A percentile compares a stretch with the other conserved stretches of the same genome.
Conservation (phyloP, 2,329 filamentous ascomycete genomes). For the Microcera coccophila region DNA sequence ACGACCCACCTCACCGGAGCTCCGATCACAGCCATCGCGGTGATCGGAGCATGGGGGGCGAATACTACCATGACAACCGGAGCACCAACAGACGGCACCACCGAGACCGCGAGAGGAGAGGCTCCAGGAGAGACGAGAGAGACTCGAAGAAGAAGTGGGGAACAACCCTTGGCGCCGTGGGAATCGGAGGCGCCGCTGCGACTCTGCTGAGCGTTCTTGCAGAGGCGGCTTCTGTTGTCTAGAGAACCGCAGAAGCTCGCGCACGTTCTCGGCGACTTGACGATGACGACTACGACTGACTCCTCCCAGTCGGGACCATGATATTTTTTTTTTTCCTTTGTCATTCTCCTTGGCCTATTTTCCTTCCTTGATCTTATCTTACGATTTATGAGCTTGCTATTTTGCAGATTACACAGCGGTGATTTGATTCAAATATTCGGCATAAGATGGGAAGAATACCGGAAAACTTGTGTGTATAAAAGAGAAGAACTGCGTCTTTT, state of each 20-base stretch:
- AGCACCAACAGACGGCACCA: constrained; percentile 34
- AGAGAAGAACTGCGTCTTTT: too few relatives aligned
- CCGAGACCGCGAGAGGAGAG: constrained; percentile 38
- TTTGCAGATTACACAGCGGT: too few relatives aligned
- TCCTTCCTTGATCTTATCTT: too few relatives aligned
- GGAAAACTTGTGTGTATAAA: too few relatives aligned
- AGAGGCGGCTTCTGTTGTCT: constrained; percentile 48
- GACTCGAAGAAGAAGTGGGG: constrained; percentile 45
- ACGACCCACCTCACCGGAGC: constrained; percentile 26
- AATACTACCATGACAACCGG: constrained; percentile 32
- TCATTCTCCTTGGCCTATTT: not conserved
- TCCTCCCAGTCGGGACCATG: too few relatives aligned
- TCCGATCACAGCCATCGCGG: constrained; percentile 27
- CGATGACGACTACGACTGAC: too few relatives aligned
- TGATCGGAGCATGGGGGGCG: constrained; percentile 31
- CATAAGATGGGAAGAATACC: too few relatives aligned
- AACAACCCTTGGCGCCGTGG: constrained; percentile 54
- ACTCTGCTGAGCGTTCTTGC: constrained; percentile 55
- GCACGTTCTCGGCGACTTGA: too few relatives aligned
- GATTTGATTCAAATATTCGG: too few relatives aligned
- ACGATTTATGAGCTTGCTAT: too few relatives aligned
- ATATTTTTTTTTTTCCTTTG: not conserved
- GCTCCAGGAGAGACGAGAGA: constrained; percentile 37
- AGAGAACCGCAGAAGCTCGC: too few relatives aligned
- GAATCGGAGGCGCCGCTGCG: constrained; percentile 58